A percentile compares a stretch with the other conserved stretches of the same genome.
phyloP scores from a whole-genome alignment of 805 yeast genomes.

The Wickerhamomyces sydowiorum region DNA sequence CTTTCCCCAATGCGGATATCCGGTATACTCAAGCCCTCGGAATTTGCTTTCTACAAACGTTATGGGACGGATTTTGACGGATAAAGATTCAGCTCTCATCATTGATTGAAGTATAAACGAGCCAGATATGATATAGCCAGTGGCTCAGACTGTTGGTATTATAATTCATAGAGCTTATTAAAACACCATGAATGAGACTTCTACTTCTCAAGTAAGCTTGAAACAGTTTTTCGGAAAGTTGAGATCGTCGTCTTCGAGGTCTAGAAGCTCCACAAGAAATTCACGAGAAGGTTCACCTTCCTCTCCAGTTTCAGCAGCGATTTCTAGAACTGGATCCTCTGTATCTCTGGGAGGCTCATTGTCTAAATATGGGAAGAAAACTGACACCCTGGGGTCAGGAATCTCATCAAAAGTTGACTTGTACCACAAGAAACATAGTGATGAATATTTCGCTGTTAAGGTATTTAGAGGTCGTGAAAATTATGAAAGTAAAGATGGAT shows the following conservation, averaged over 20 bases:
- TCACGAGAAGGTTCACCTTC: not conserved
- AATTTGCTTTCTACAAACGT: too few relatives aligned
- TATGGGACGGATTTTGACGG: too few relatives aligned
- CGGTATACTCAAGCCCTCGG: too few relatives aligned
- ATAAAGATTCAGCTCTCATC: too few relatives aligned
- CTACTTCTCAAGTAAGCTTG: not conserved
- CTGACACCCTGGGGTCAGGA: constrained; percentile 23
- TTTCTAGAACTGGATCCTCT: not conserved
- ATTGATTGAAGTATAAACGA: too few relatives aligned
- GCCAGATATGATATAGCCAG: too few relatives aligned
- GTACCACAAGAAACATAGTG: constrained; percentile 12
- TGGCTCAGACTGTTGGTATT: too few relatives aligned
- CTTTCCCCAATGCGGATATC: too few relatives aligned
- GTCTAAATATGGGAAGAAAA: constrained; percentile 13
- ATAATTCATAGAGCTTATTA: too few relatives aligned
- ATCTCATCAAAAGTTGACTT: constrained; percentile 32
- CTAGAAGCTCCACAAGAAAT: not conserved
- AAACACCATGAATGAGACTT: not conserved
- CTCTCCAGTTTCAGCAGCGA: not conserved
- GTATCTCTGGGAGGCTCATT: not conserved
- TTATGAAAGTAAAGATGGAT: constrained; percentile 59
- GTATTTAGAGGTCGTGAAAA: constrained; percentile 34
- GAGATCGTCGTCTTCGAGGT: not conserved
- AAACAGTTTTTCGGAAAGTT: not conserved
- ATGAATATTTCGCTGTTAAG: constrained; percentile 36